Evolutionary conservation across 805 yeast genomes (phyloP), one percentile per base, ranked within the genome.

Genomic region (Alloascoidea africana): DNA sequence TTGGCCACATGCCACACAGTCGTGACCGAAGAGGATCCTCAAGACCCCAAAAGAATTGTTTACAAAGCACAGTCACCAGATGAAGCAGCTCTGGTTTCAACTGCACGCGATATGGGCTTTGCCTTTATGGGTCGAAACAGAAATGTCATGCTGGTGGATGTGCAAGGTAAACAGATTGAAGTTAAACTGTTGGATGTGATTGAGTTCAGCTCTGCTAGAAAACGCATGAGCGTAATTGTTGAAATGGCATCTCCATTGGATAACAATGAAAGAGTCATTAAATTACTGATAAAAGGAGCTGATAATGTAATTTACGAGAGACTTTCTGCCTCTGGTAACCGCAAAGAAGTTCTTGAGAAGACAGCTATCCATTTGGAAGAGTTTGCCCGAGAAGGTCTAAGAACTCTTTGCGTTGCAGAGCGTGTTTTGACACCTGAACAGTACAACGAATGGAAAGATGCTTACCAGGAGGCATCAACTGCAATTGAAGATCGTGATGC

Each of bases 11-110:
- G 93, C 59, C 93, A 82, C 50, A 74, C 87, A 39, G 91, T 82
- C 16, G 54, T 82, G 34, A 70, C 75, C 18, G 93, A 82, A 48
- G 55, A 58, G 5, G 70, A 66, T 15, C 60, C 60, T 0, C 63
- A 65, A 17, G 65, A 73, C 45, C 74, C 83, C 2, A 67, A 59
- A 1, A 75, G 65, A 42, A 46, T 68, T 37, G 60, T 70, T 17
- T 57, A 78, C 30, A 76, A 79, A 48, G 91, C 91, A 0, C 91
- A 81, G 52, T 76, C 86, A 16, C 93, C 93, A 0, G 93, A 82
- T 63, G 93, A 82, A 56, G 86, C 89, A 17, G 91, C 93, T 1
- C 65, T 82, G 40, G 93, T 82, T 13, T 76, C 76, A 13, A 79
- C 91, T 15, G 91, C 91, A 0, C 67, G 87, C 52, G 79, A 80